phyloP scores from a whole-genome alignment of 352 stramenopile genomes.

The Globisporangium radiosum region DNA sequence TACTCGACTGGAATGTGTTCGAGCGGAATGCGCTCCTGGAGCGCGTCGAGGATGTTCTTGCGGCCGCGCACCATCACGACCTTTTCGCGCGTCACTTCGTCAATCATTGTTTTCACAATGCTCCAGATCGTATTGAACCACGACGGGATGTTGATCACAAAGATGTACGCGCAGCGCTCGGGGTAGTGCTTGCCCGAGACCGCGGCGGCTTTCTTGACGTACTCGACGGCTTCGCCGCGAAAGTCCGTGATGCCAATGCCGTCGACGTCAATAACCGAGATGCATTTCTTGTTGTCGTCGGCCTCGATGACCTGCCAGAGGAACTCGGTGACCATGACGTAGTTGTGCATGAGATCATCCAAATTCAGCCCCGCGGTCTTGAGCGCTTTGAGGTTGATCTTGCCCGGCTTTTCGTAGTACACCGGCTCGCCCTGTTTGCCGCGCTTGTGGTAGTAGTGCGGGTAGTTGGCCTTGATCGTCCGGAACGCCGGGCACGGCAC shows the following conservation, averaged over 20 bases:
- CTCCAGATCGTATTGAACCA: conserved; percentile 94
- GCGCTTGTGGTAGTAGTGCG: conserved; percentile 87
- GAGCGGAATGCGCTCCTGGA: conserved; percentile 59
- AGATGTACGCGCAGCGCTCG: conserved; percentile 90
- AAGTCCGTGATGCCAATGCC: conserved; percentile 83
- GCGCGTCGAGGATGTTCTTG: conserved; percentile 76
- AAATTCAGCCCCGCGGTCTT: conserved; percentile 68
- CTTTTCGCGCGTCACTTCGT: conserved; percentile 92
- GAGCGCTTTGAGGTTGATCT: conserved; percentile 84
- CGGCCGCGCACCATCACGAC: conserved; percentile 86
- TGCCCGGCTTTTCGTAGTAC: conserved; percentile 85
- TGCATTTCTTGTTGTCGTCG: conserved; percentile 82
- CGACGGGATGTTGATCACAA: conserved; percentile 92
- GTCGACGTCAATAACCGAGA: conserved; percentile 79
- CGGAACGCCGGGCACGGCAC: conserved; percentile 63
- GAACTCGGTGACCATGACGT: conserved; percentile 82
- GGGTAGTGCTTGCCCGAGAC: conserved; percentile 91
- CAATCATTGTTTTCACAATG: conserved; percentile 87
- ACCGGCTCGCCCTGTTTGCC: conserved; percentile 73
- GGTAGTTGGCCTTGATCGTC: conserved; percentile 89
- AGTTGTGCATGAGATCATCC: conserved; percentile 82
- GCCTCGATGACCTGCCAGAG: conserved; percentile 80
- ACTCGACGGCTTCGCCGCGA: conserved; percentile 82
- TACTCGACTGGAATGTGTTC: conserved; percentile 83
- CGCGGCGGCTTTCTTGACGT: conserved; percentile 61